Evolutionary conservation across 768 basidiomycete genomes (phyloP).

Genomic region (Lanmaoa pseudosensibilis): DNA sequence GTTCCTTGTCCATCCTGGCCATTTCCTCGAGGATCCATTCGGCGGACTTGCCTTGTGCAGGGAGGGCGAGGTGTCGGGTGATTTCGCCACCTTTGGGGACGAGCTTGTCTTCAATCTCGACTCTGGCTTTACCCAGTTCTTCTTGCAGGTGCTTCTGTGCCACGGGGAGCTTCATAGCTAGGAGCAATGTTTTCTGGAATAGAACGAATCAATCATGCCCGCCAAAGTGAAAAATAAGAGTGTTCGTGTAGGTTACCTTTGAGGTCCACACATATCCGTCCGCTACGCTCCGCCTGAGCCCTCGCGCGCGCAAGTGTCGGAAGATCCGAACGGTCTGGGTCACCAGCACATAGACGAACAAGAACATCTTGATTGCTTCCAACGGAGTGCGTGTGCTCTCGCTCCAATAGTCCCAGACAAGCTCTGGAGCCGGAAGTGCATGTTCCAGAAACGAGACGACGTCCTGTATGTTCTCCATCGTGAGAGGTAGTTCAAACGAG

Average conservation of each 20-base stretch:
- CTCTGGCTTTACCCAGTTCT: constrained; percentile 64
- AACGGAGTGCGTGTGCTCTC: constrained; percentile 18
- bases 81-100: constrained; percentile 64
- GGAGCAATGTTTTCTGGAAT: constrained; percentile 50
- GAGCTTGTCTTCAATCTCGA: constrained; percentile 66
- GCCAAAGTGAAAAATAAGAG: no score
- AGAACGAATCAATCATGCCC: neutral
- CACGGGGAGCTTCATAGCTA: constrained; percentile 62
- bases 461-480: constrained; percentile 9
- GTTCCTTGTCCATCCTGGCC: constrained; percentile 71
- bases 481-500: neutral
- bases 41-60: constrained; percentile 57
- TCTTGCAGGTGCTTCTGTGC: constrained; percentile 56
- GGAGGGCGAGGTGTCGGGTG: constrained; percentile 64
- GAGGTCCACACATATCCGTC: constrained; percentile 32
- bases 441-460: constrained; percentile 11
- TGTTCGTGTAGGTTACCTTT: constrained; percentile 14
- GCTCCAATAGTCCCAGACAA: constrained; percentile 16
- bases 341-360: constrained; percentile 36
- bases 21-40: constrained; percentile 81
- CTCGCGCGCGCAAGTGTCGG: constrained; percentile 41
- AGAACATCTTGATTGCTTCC: constrained; percentile 32
- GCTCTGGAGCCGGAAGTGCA: neutral
- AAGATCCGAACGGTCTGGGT: constrained; percentile 27
- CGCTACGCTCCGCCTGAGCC: constrained; percentile 26